Base-by-base conservation (phyloP, 495 filamentous ascomycete species). In the Aspergillus asperescens region DNA sequence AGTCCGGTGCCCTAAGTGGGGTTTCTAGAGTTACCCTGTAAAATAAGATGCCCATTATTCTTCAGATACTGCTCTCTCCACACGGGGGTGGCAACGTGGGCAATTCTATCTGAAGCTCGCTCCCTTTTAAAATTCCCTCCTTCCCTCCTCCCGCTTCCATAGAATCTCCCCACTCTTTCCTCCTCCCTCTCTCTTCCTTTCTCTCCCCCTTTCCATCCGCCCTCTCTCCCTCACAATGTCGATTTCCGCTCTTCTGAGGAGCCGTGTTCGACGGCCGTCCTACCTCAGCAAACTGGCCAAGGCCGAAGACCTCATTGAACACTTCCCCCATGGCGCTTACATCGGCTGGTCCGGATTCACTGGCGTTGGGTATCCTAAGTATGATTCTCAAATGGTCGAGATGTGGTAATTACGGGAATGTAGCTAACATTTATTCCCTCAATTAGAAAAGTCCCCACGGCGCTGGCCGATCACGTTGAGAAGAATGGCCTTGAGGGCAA, bases 301-400 rank as follows among this genome's bases (percentile, higher is more conserved):
- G 50, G 81, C 90, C 32, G 83, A 91, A 67, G 89, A 94, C 68
- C 69, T 94, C 47, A 76, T 95, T 43, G 76, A 85, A 48, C 76
- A 85, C 29, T 94, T 94, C 62, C 90, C 89, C 44, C 76, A 93
- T 79, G 85, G 83, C 63, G 67, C 86, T 7, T 92, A 91, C 64
- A 79, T 95, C 62, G 88, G 89, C 51, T 94, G 89, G 89, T 88
- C 85, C 57, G 90, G 90, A 20, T 95, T 95, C 67, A 95, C 90
- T 20, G 90, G 88, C 60, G 88, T 92, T 46, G 90, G 90, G 47
- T 94, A 94, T 69, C 88, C 88, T 45, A 93, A 93, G 86, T 86
- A 75, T 37, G 85, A 78, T n/a, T n/a, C n/a, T n/a, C n/a, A n/a
- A n/a, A n/a, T n/a, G n/a, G n/a, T n/a, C n/a, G n/a, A n/a, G 10